Conservation (phyloP, 2,329 filamentous ascomycete species). For the Boeremia lycopersici region DNA sequence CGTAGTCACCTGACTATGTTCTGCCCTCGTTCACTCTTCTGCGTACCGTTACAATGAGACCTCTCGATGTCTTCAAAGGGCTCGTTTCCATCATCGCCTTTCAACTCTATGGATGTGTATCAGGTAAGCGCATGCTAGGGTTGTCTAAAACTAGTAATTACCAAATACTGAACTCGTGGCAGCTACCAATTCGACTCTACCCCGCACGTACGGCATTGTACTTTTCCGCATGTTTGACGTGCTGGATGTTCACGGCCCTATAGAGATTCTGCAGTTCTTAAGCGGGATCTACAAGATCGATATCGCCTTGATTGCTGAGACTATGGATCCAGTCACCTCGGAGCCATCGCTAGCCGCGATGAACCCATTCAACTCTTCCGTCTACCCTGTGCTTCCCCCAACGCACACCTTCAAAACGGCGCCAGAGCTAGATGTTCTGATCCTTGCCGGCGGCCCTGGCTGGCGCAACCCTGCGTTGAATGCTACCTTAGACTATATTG, state of each 20-base stretch:
- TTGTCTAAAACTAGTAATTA: not conserved
- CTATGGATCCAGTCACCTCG: slow-evolving; percentile 40
- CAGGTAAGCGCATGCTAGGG: not conserved
- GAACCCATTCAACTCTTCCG: slow-evolving; percentile 33
- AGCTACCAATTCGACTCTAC: slow-evolving; percentile 19
- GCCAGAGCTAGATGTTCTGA: slow-evolving; percentile 63
- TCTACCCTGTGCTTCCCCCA: slow-evolving; percentile 49
- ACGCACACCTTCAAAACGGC: slow-evolving; percentile 61
- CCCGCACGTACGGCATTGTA: slow-evolving; percentile 33
- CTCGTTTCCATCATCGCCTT: slow-evolving; percentile 1
- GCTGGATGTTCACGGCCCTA: slow-evolving; percentile 46
- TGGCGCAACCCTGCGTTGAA: slow-evolving; percentile 38
- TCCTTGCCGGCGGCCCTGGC: slow-evolving; percentile 68
- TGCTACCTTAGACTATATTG: slow-evolving; percentile 55
- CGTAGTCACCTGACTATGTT: not conserved
- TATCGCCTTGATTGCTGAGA: slow-evolving; percentile 26
- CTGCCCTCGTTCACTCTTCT: not conserved
- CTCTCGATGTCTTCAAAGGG: not conserved
- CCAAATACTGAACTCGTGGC: not conserved
- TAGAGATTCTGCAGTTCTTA: slow-evolving; percentile 50
- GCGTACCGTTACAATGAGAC: not conserved
- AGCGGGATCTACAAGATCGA: slow-evolving; percentile 30
- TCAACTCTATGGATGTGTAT: not conserved
- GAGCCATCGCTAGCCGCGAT: slow-evolving; percentile 22
- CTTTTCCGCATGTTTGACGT: slow-evolving; percentile 39